Evolutionary conservation across 2,329 filamentous ascomycete genomes (phyloP), one percentile per base, ranked within the genome.

Genomic region (Fusarium sp.): DNA sequence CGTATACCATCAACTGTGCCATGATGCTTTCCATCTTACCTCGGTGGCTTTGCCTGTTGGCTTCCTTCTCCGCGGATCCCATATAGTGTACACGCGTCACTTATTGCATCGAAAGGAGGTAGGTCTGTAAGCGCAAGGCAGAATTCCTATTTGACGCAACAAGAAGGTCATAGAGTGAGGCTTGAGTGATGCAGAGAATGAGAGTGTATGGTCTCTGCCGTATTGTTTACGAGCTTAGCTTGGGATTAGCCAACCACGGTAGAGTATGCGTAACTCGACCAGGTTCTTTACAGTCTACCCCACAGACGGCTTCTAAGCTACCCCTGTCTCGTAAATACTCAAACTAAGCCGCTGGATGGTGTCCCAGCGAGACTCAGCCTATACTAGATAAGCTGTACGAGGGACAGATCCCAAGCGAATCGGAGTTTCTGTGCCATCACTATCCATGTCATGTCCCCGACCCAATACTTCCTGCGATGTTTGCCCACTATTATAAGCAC

Each of bases 31-130:
- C 2, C 20, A 26, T 2, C 11, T 30, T 3, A 6, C 20, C 13
- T 57, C 35, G 7, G 9, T 28, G 6, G 1, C n/a, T 57, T 16
- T 18, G 6, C 6, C 15, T 16, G 15, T 24, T 18, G 22, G 4
- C 6, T 24, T n/a, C 20, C 2, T 28, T 57, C 24, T 30, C 31
- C 24, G 31, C 3, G 15, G 20, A 8, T 4, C 4, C 30, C 11
- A 2, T 0, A 0, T 2, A 13, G 22, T 20, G 3, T 20, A 42
- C 15, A 36, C 33, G 50, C 33, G 33, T 39, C 24, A 10, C 8
- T n/a, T 28, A 22, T 14, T n/a, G 10, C 10, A 13, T n/a, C 8
- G 6, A 11, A 22, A 22, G 12, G 6, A 24, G 6, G 30, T 14
- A 26, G 6, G 8, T 12, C 6, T 1, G 6, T 10, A 15, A n/a